Conservation (phyloP, 1,139 yeast species). For the Diutina catenulata region DNA sequence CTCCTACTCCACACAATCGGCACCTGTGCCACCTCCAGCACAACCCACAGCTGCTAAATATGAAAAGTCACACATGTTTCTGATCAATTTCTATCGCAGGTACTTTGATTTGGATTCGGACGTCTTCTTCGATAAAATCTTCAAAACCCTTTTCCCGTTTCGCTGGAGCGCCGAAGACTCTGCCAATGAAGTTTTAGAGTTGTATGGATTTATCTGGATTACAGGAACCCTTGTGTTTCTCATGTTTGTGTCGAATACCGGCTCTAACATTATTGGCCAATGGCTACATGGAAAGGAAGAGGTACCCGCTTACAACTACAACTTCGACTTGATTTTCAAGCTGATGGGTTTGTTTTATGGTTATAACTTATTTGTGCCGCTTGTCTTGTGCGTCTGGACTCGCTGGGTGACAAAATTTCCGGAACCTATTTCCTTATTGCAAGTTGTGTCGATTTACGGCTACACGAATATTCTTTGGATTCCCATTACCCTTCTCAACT, state of each 20-base stretch:
- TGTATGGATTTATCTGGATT: conserved; percentile 81
- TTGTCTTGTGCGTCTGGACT: conserved; percentile 36
- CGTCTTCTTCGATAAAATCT: conserved; percentile 39
- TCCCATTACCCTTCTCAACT: conserved; percentile 55
- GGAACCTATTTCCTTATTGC: conserved; percentile 26
- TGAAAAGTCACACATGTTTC: conserved; percentile 29
- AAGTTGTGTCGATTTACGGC: conserved; percentile 55
- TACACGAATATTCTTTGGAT: conserved; percentile 73
- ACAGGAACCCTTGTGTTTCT: conserved; percentile 66
- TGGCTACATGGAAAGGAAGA: conserved; percentile 29
- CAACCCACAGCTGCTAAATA: background rate
- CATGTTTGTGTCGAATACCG: conserved; percentile 64
- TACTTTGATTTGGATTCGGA: conserved; percentile 56
- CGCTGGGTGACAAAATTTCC: conserved; percentile 32
- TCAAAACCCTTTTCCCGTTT: conserved; percentile 34
- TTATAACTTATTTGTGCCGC: conserved; percentile 56
- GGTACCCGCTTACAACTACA: conserved; percentile 39
- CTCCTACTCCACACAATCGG: background rate
- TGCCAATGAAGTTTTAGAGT: conserved; percentile 35
- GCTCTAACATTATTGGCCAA: conserved; percentile 28
- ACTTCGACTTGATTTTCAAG: conserved; percentile 50
- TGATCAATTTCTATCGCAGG: conserved; percentile 42
- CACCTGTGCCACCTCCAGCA: background rate
- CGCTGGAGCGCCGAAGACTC: conserved; percentile 16
- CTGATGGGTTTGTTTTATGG: conserved; percentile 63